phyloP scores from a whole-genome alignment of 805 yeast species.

The Candida berthetii region DNA sequence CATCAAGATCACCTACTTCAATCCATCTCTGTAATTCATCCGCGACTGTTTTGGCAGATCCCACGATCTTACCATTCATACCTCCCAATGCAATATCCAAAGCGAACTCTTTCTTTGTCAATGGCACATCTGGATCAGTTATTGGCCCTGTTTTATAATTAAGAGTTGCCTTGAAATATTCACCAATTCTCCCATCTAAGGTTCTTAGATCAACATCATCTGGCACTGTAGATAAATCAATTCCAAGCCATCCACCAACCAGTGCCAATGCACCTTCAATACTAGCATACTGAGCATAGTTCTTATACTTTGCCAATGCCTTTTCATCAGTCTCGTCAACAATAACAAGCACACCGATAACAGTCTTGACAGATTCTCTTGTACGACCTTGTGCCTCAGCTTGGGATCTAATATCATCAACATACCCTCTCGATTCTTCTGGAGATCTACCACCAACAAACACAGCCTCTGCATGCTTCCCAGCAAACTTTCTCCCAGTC shows the following conservation, averaged over 20 bases:
- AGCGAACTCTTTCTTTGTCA: slow-evolving; percentile 22
- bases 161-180: slow-evolving; percentile 3
- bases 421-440: slow-evolving; percentile 20
- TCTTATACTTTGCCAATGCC: slow-evolving; percentile 29
- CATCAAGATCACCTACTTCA: slow-evolving; percentile 33
- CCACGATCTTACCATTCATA: slow-evolving; percentile 24
- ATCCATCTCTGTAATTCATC: slow-evolving; percentile 36
- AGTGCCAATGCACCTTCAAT: slow-evolving; percentile 36
- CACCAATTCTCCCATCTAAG: slow-evolving; percentile 3
- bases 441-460: slow-evolving; percentile 31
- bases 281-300: slow-evolving; percentile 26
- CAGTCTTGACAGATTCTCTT: slow-evolving; percentile 29
- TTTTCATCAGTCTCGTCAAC: slow-evolving; percentile 34
- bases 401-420: slow-evolving; percentile 24
- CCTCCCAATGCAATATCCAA: slow-evolving; percentile 25
- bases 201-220: slow-evolving; percentile 12
- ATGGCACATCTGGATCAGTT: slow-evolving; percentile 25
- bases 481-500: slow-evolving; percentile 34
- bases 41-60: slow-evolving; percentile 32
- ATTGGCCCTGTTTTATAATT: slow-evolving; percentile 9
- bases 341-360: slow-evolving; percentile 29
- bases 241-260: slow-evolving; percentile 40
- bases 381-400: slow-evolving; percentile 29
- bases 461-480: slow-evolving; percentile 35
- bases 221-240: slow-evolving; percentile 31